These are phyloP conservation scores for sunflower (Helianthus annuus) DNA, from an alignment of 129 eudicot species.

Conservation along the genomic window HanXRQr2.0-SUNRISE NC_035448.2:144306581-144307080, in stretches of 20 bases:
- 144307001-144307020: constrained; percentile 66
- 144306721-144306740: neutral
- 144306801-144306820: constrained; percentile 15
- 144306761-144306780: constrained; percentile 34
- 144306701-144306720: neutral
- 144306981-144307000: constrained; percentile 60
- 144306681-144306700: constrained; percentile 1
- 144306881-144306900: constrained; percentile 28
- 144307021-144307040: constrained; percentile 80
- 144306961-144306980: constrained; percentile 57
- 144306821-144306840: constrained; percentile 23
- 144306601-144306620: neutral
- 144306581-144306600: neutral
- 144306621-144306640: neutral
- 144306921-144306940: constrained; percentile 73
- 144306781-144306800: constrained; percentile 38
- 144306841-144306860: constrained; percentile 40
- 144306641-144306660: neutral
- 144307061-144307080: constrained; percentile 82
- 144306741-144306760: constrained; percentile 30
- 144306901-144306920: constrained; percentile 46
- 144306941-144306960: constrained; percentile 80
- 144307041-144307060: constrained; percentile 86
- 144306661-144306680: neutral
- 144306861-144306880: constrained; percentile 74